Base-by-base conservation (phyloP, 148 eudicot species). In the Silene uniflora region DNA sequence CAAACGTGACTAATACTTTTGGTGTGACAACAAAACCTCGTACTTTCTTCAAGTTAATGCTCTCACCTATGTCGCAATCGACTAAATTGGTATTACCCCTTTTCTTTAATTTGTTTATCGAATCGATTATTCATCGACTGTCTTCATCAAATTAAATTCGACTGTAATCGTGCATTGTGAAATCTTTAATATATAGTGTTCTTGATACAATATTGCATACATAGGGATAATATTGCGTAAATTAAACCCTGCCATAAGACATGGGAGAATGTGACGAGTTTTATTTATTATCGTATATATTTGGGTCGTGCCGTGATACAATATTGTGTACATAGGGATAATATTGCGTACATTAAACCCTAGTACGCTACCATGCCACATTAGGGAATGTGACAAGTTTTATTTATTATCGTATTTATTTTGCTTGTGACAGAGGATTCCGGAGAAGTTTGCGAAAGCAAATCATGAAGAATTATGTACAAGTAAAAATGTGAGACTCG, bases 391-490 rank as follows among this genome's bases (percentile, higher is more conserved):
- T 39, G 44, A 39, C 44, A 1, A 39, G 44, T 39, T 39, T 39
- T 39, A 39, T 39, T 39, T 39, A 39, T 39, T 39, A 39, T 39
- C 44, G 44, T 39, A 39, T 55, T 17, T 25, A 55, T 52, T 52
- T 17, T n/a, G 63, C 19, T 77, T 49, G 59, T 72, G 35, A 23
- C 71, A 79, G 82, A 69, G 75, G 75, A 75, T 79, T 13, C 78
- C 82, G 3, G 75, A 75, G 56, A 56, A 49, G 19, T 75, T 76
- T 66, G 54, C 76, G 1, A 80, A 67, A 24, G 35, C 60, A 29
- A 44, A 42, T 16, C 67, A 63, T 64, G 60, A 58, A 13, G 85
- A 83, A 71, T 77, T 86, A 47, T 65, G 76, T 25, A 72, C 77
- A 56, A 60, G 79, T 22, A 67, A 76, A 55, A 47, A 58, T 67